Evolutionary conservation across 495 filamentous ascomycete genomes (phyloP), one percentile per base, ranked within the genome.

Genomic region (Immersiella caudata): DNA sequence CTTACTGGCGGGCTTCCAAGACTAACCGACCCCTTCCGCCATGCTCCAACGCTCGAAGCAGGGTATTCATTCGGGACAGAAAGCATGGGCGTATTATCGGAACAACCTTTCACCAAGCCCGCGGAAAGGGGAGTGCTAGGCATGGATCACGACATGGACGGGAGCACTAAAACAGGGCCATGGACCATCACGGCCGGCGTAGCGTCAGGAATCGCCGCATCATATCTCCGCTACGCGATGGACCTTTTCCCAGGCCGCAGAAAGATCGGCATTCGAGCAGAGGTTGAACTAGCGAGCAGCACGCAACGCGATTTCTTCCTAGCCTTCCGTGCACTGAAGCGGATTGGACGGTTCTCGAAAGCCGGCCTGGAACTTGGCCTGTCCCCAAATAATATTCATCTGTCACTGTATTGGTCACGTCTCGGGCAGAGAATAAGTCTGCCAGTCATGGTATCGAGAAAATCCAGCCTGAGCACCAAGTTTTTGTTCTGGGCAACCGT

Each of bases 401-500:
- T 80, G 16, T 74, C 73, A 1, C 59, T 80, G 20, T 75, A 73
- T 51, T 80, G 74, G 72, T 74, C 75, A 0, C 71, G 79, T 4
- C 69, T 81, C 8, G 77, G 77, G 4, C 78, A 80, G 66, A 67
- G 73, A 12, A 70, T 81, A 52, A 62, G 68, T 11, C 25, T 81
- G 5, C 79, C 79, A 0, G 55, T 81, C 26, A 55, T 74, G 20
- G 29, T 78, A 12, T 70, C 73, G 0, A 63, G 69, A 18, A 59
- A 65, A 16, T 56, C 70, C 12, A 71, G 69, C 14, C 20, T 71
- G 14, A 60, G 21, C 57, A 46, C 60, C 8, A 65, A 64, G 35
- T 57, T 77, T n/a, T 60, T 77, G 16, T 71, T 80, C 33, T 76
- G 73, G 60, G 81, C 76, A 5, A 72, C 80, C 7, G 66, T 85